A percentile compares a stretch with the other conserved stretches of the same genome.
phyloP scores from a whole-genome alignment of 73 alveolate genomes.

The Symbiodinium natans region DNA sequence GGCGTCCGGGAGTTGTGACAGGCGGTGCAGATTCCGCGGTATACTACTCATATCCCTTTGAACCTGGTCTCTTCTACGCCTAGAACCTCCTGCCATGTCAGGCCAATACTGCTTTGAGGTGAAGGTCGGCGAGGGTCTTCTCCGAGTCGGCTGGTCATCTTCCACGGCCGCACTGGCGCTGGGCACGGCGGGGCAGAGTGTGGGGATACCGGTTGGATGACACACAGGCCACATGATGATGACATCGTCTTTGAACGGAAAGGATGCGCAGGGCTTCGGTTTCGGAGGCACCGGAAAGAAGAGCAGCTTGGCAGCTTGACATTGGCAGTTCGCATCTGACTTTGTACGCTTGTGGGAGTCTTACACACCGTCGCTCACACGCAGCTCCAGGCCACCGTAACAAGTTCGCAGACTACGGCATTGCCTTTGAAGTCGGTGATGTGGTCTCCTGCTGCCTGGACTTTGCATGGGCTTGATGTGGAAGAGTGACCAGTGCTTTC shows the following conservation, averaged over 20 bases:
- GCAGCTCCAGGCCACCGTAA: neutral
- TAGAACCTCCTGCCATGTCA: neutral
- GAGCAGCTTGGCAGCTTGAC: neutral
- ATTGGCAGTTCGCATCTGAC: too few species aligned
- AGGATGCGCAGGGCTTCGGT: slow-evolving; percentile 8
- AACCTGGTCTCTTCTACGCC: neutral
- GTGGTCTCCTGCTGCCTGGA: slow-evolving; percentile 8
- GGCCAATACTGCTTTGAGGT: slow-evolving; percentile 18
- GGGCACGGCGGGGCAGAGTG: neutral
- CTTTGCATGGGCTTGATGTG: too few species aligned
- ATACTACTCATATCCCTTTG: neutral
- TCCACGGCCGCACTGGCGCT: neutral
- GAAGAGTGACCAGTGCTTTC: too few species aligned
- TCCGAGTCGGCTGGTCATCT: neutral
- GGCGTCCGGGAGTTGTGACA: neutral
- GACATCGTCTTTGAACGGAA: neutral
- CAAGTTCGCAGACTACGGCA: slow-evolving; percentile 2
- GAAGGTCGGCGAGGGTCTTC: slow-evolving; percentile 9
- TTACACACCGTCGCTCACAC: too few species aligned
- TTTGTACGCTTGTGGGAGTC: too few species aligned
- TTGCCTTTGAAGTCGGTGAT: neutral
- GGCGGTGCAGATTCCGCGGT: neutral
- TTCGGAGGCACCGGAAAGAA: slow-evolving; percentile 6
- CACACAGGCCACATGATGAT: too few species aligned
- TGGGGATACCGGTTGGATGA: too few species aligned